Percentiles rank a stretch among this genome's conserved stretches.
Evolutionary conservation across 345 rosid genomes (phyloP).

Genomic region (Gossypium arboreum): DNA sequence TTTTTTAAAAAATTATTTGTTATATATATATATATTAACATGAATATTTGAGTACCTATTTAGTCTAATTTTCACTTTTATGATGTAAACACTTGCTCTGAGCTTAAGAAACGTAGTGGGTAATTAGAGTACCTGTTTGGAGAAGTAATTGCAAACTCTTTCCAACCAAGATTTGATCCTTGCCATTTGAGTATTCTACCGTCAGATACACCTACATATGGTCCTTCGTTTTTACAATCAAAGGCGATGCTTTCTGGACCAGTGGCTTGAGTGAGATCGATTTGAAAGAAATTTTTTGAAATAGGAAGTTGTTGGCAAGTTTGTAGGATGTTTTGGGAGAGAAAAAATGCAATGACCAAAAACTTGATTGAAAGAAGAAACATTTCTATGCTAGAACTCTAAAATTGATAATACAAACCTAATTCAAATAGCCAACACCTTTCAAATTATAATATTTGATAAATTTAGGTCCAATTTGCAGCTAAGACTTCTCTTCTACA

Average conservation of each 20-base stretch:
- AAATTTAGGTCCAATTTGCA: too few relatives aligned
- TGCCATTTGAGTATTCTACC: slow-evolving; percentile 58
- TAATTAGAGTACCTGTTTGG: slow-evolving; percentile 24
- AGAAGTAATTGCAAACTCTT: slow-evolving; percentile 36
- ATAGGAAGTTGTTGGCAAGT: neutral
- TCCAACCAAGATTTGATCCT: slow-evolving; percentile 28
- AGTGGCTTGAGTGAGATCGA: slow-evolving; percentile 17
- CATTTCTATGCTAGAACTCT: neutral
- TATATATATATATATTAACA: too few relatives aligned
- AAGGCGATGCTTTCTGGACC: slow-evolving; percentile 58
- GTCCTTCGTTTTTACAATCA: slow-evolving; percentile 46
- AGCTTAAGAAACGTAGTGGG: neutral
- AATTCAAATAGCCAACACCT: too few relatives aligned
- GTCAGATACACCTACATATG: slow-evolving; percentile 61
- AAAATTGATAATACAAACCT: neutral
- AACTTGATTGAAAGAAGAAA: neutral
- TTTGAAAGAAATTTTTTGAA: slow-evolving; percentile 7
- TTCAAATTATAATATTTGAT: too few relatives aligned
- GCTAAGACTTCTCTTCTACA: too few relatives aligned
- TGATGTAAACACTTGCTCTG: neutral
- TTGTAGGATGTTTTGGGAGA: neutral
- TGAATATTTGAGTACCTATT: too few relatives aligned
- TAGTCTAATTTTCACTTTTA: too few relatives aligned
- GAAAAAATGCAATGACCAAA: neutral
- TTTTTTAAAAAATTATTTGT: too few relatives aligned